These are phyloP conservation scores for Pouteria glomerata DNA, from an alignment of 148 eudicot species.

Conservation along the genomic window DNA sequence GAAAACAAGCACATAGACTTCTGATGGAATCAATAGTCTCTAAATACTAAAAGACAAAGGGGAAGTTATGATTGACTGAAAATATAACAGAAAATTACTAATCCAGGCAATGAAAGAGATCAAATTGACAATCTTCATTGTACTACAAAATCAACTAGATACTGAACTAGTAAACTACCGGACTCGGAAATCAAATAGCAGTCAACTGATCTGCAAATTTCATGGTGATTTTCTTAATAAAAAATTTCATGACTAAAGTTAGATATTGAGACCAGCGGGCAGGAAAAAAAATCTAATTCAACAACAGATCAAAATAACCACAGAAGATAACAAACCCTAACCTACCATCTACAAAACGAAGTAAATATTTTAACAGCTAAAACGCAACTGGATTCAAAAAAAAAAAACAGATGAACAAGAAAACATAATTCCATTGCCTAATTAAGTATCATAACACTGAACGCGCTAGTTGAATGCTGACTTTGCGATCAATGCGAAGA, in stretches of 20 bases:
- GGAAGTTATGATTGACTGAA: neutral
- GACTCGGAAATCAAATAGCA: too few species aligned
- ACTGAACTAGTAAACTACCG: neutral
- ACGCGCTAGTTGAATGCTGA: neutral
- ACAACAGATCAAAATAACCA: neutral
- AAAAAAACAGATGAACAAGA: neutral
- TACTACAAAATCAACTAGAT: neutral
- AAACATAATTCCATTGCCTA: neutral
- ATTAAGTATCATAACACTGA: neutral
- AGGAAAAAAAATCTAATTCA: neutral
- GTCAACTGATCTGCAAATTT: neutral
- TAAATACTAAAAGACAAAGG: neutral
- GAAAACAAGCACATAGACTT: neutral
- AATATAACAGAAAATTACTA: neutral
- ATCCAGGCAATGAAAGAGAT: neutral
- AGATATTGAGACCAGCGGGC: neutral
- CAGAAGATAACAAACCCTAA: neutral
- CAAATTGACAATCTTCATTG: neutral
- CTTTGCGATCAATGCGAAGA: neutral
- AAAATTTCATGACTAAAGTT: neutral
- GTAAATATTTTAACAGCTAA: neutral
- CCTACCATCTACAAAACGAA: neutral
- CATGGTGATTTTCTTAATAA: neutral
- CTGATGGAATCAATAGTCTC: neutral
- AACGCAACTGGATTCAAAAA: neutral